A percentile compares a stretch with the other conserved stretches of the same genome.
Conservation (phyloP, 129 eudicot genomes). For the Daucus carota region DNA sequence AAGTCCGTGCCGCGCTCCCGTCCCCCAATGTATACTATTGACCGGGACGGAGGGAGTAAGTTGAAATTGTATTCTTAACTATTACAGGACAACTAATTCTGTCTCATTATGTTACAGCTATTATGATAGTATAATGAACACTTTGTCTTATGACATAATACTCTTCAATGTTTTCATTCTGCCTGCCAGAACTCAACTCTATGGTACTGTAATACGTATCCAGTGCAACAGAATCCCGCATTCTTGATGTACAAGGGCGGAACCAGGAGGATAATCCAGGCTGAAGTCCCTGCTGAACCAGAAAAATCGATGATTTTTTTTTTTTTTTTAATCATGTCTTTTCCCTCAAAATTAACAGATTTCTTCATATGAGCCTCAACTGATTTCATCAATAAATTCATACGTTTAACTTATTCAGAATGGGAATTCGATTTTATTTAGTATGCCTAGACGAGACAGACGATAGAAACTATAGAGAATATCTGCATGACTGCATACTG, state of each 20-base stretch:
- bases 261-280: too few species aligned
- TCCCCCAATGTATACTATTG: too few species aligned
- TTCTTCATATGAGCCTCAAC: too few species aligned
- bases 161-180: background rate
- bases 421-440: background rate
- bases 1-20: too few species aligned
- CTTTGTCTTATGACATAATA: background rate
- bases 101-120: conserved; percentile 5
- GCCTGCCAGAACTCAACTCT: background rate
- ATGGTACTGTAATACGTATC: background rate
- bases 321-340: too few species aligned
- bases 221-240: background rate
- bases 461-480: conserved; percentile 3
- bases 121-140: background rate
- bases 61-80: too few species aligned
- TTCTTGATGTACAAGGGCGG: too few species aligned
- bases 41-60: too few species aligned
- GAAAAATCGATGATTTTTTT: too few species aligned
- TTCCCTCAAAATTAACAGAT: too few species aligned
- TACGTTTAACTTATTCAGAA: background rate
- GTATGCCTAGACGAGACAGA: background rate
- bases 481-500: too few species aligned
- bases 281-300: too few species aligned
- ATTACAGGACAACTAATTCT: background rate
- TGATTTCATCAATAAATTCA: background rate